Base-by-base conservation (phyloP, 2,329 filamentous ascomycete genomes). In the Parafenestella ontariensis region DNA sequence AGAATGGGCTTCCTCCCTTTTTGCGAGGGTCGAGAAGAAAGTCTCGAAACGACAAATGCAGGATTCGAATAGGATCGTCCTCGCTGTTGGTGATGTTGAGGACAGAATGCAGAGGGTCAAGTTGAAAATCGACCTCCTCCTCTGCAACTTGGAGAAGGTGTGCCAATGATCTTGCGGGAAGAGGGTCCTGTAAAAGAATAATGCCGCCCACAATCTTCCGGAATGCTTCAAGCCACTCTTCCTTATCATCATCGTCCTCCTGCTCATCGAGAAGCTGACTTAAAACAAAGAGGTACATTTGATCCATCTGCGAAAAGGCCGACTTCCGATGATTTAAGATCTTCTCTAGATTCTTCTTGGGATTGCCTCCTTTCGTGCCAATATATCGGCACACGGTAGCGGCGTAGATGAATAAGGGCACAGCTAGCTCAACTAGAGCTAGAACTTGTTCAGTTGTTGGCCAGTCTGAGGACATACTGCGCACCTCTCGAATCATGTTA, bases 331-430 rank as follows among this genome's bases (percentile, higher is more conserved):
- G 59, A 18, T 52, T 13, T 24, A 65, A 33, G 6, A 66, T 52
- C 26, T 56, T 64, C 13, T 59, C 46, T 20, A 67, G 37, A 29
- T 46, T 54, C 1, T 26, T 52, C 31, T 47, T 28, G 43, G 60
- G 56, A 52, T 59, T 21, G 26, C 57, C 6, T 59, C 54, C 40
- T 41, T 60, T 54, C 6, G 20, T 49, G 21, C 54, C 47, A 43
- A 72, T 28, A 49, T 64, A 71, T 34, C 64, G 64, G 49, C 58
- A 70, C 9, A 58, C 56, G 2, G 66, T 72, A 24, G 61, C 62
- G 43, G 75, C 69, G 33, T 59, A 74, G 49, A 77, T 77, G 50
- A 77, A 77, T 18, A 77, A 56, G 9, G 58, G 62, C 23, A 39
- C 68, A 64, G 52, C 65, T 42, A 41, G 68, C 46, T 66, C 40